Conservation (phyloP, 805 yeast species). For the Yarrowia deformans region DNA sequence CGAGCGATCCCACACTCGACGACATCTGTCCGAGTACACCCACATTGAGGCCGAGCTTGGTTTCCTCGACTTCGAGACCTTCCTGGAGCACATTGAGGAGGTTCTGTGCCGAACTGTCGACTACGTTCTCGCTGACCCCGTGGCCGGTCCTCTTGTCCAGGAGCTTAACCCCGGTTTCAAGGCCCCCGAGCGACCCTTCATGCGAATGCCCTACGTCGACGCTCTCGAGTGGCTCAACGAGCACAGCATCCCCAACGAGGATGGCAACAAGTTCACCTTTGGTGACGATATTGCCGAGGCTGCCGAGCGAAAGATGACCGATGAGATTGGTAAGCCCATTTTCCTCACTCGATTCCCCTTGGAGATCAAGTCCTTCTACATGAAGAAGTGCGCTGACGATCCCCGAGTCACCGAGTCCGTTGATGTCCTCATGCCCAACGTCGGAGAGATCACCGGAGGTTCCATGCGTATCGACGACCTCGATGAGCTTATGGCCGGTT, state of each 20-base stretch:
- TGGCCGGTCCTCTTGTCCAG: slow-evolving; percentile 87
- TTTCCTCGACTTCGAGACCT: slow-evolving; percentile 84
- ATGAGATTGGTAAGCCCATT: slow-evolving; percentile 90
- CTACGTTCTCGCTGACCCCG: slow-evolving; percentile 85
- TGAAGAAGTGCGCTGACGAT: slow-evolving; percentile 90
- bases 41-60: slow-evolving; percentile 96
- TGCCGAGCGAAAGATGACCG: slow-evolving; percentile 99
- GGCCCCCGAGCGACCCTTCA: slow-evolving; percentile 85
- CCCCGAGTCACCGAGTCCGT: slow-evolving; percentile 97
- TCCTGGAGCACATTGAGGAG: slow-evolving; percentile 83
- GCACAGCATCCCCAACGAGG: slow-evolving; percentile 92
- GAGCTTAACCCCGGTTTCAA: slow-evolving; percentile 91
- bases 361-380: slow-evolving; percentile 96
- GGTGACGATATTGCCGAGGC: slow-evolving; percentile 99
- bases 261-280: slow-evolving; percentile 87
- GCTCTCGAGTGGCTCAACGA: slow-evolving; percentile 97
- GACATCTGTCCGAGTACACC: slow-evolving; percentile 96
- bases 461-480: slow-evolving; percentile 92
- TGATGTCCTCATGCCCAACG: slow-evolving; percentile 98
- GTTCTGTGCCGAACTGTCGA: slow-evolving; percentile 73
- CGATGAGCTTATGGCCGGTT: slow-evolving; percentile 86
- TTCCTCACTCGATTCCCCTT: slow-evolving; percentile 94
- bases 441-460: slow-evolving; percentile 99
- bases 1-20: slow-evolving; percentile 97
- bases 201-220: slow-evolving; percentile 87